A percentile compares a stretch with the other conserved stretches of the same genome.
phyloP scores from a whole-genome alignment of 441 rosid genomes.

The Macaranga tanarius region DNA sequence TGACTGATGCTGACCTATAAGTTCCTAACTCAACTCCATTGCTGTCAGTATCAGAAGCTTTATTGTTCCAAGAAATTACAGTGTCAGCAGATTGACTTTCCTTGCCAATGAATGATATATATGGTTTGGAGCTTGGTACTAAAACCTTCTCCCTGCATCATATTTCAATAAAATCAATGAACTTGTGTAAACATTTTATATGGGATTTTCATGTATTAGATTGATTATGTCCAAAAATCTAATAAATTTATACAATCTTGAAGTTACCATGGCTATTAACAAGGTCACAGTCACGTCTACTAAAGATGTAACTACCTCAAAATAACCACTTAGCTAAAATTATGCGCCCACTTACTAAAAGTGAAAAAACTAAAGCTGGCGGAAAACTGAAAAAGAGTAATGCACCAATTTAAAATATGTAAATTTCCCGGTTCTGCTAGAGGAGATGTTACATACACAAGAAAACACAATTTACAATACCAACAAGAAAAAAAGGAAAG shows the following conservation, averaged over 20 bases:
- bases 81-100: constrained; percentile 42
- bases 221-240: no score
- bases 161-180: background rate
- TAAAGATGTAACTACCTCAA: constrained; percentile 17
- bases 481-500: background rate
- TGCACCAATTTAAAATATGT: background rate
- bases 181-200: background rate
- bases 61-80: constrained; percentile 64
- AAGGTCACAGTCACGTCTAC: background rate
- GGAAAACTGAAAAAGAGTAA: background rate
- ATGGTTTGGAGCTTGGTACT: constrained; percentile 70
- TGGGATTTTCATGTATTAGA: no score
- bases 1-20: constrained; percentile 67
- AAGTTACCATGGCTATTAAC: background rate
- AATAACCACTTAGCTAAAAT: constrained; percentile 38
- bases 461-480: background rate
- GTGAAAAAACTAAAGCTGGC: constrained; percentile 27
- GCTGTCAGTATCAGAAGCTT: constrained; percentile 62
- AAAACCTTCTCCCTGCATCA: constrained; percentile 74
- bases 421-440: background rate
- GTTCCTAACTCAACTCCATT: constrained; percentile 68
- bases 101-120: constrained; percentile 71
- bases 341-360: constrained; percentile 34
- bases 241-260: no score
- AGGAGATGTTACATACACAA: background rate